These are phyloP conservation scores for Plasmodium relictum DNA, from an alignment of 169 alveolate genomes.

Conservation along the genomic window DNA sequence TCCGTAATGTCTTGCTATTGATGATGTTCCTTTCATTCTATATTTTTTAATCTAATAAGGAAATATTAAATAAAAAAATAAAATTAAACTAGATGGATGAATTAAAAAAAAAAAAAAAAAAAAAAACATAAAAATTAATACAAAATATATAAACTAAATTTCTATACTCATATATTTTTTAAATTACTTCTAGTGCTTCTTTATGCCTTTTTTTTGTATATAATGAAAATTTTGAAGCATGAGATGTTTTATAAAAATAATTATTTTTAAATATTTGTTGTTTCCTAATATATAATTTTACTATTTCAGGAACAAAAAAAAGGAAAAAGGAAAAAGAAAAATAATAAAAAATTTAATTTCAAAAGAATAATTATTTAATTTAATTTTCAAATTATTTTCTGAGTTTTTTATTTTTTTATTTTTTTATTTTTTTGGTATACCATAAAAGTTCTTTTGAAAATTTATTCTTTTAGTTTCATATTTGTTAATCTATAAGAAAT, in stretches of 20 bases:
- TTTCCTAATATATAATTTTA: slow-evolving; percentile 25
- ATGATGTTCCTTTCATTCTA: slow-evolving; percentile 82
- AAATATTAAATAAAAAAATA: not conserved
- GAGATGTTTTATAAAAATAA: slow-evolving; percentile 1
- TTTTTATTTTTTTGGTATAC: slow-evolving; percentile 20
- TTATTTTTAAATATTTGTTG: slow-evolving; percentile 29
- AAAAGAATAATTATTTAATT: not conserved
- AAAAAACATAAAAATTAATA: not conserved
- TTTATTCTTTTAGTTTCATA: slow-evolving; percentile 58
- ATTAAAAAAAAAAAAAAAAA: not conserved
- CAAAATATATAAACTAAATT: not conserved
- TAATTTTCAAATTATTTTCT: not conserved
- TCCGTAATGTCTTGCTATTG: slow-evolving; percentile 84
- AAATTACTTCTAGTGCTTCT: slow-evolving; percentile 83
- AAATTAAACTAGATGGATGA: not conserved
- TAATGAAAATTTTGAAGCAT: slow-evolving; percentile 58
- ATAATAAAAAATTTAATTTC: not conserved
- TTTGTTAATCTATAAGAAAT: slow-evolving; percentile 26
- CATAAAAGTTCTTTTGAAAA: slow-evolving; percentile 33
- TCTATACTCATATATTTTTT: not conserved
- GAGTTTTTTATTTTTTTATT: not conserved
- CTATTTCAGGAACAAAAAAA: slow-evolving; percentile 11
- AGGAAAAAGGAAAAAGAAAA: not conserved
- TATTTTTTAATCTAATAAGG: slow-evolving; percentile 84
- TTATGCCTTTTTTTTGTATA: slow-evolving; percentile 87